phyloP scores from a whole-genome alignment of 805 yeast species.

The Saturnispora ahearnii region DNA sequence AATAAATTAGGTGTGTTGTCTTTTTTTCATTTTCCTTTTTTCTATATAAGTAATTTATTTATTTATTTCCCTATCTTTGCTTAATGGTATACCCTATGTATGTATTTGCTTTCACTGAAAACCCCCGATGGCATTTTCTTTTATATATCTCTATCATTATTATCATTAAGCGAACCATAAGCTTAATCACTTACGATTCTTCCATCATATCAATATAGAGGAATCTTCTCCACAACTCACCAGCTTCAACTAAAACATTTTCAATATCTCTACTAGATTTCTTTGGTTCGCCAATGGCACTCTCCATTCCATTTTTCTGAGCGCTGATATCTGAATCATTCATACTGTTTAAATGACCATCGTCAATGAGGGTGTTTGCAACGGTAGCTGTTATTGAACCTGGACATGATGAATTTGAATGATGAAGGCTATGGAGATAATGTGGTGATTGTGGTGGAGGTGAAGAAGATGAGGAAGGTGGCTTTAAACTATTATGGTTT shows the following conservation, averaged over 20 bases:
- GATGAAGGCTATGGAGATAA: neutral
- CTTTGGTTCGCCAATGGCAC: conserved; percentile 11
- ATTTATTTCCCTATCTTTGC: neutral
- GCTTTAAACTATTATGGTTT: neutral
- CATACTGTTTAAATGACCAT: neutral
- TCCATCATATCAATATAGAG: conserved; percentile 53
- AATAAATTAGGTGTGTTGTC: neutral
- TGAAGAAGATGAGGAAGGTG: neutral
- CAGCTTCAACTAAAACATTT: conserved; percentile 66
- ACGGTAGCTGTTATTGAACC: neutral
- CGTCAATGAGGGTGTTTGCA: conserved; percentile 4
- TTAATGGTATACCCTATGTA: neutral
- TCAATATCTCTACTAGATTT: conserved; percentile 49
- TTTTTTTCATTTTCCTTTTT: neutral
- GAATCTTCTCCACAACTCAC: conserved; percentile 85
- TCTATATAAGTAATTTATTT: neutral
- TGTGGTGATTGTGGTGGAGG: neutral
- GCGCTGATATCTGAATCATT: neutral
- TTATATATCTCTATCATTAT: neutral
- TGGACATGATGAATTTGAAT: neutral
- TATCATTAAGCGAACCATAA: no score
- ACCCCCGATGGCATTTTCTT: neutral
- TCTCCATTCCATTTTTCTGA: conserved; percentile 6
- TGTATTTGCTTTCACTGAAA: neutral
- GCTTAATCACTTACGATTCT: conserved; percentile 11